Evolutionary conservation across 768 basidiomycete genomes (phyloP).

Genomic region (Infundibulicybe gibba): DNA sequence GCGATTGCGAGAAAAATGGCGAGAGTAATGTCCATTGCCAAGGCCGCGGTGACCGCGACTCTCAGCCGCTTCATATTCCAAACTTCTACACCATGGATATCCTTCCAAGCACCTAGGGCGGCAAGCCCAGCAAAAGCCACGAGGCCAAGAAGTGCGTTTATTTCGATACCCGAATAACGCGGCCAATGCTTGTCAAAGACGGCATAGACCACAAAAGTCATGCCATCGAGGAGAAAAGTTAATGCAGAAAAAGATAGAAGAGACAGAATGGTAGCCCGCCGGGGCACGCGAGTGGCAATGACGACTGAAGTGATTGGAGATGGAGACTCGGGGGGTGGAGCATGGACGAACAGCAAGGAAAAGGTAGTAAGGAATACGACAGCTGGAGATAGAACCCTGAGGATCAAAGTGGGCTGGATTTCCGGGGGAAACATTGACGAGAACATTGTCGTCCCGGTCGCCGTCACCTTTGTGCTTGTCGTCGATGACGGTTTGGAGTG

Average conservation of each 20-base stretch:
- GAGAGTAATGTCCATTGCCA: conserved; percentile 58
- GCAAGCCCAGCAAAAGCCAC: conserved; percentile 70
- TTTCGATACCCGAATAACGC: conserved; percentile 56
- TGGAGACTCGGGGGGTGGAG: conserved; percentile 40
- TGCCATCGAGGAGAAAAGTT: conserved; percentile 76
- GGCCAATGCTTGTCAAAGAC: conserved; percentile 69
- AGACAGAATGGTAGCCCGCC: conserved; percentile 70
- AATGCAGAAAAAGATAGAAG: conserved; percentile 68
- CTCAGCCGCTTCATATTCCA: conserved; percentile 64
- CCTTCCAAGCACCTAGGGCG: conserved; percentile 77
- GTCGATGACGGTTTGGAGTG: conserved; percentile 11
- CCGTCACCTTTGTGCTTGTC: conserved; percentile 13
- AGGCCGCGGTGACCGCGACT: conserved; percentile 45
- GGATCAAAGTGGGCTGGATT: conserved; percentile 41
- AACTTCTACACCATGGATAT: conserved; percentile 63
- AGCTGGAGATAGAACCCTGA: conserved; percentile 67
- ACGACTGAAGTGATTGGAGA: conserved; percentile 78
- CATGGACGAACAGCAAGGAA: conserved; percentile 52
- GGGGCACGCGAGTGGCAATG: conserved; percentile 67
- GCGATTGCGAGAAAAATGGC: conserved; percentile 48
- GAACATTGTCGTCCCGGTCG: conserved; percentile 25
- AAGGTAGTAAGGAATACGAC: conserved; percentile 59
- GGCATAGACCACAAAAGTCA: conserved; percentile 62
- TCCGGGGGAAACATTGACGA: conserved; percentile 13
- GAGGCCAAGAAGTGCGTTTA: conserved; percentile 66